phyloP scores from a whole-genome alignment of 345 rosid genomes.

The Gossypium ekmanianum region DNA sequence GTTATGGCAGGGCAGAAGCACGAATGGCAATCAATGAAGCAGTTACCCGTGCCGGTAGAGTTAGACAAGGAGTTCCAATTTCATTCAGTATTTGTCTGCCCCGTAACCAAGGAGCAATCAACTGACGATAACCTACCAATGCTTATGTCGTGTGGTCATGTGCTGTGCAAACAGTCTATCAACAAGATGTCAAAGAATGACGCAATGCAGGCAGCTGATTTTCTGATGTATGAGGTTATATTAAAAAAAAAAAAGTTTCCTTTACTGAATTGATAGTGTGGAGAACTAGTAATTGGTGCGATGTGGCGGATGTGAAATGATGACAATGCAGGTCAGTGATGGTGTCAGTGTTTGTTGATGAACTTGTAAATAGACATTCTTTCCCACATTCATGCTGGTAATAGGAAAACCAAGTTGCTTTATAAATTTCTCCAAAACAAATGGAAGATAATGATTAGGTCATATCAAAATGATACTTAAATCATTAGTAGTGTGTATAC shows the following conservation, averaged over 20 bases:
- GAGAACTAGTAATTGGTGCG: constrained; percentile 16
- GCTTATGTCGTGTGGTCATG: constrained; percentile 72
- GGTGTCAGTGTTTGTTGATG: constrained; percentile 23
- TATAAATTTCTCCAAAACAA: too few species aligned
- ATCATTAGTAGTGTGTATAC: too few species aligned
- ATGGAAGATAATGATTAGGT: too few species aligned
- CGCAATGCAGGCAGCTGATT: constrained; percentile 43
- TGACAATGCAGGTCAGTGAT: constrained; percentile 20
- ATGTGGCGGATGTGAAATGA: not conserved
- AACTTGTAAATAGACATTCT: constrained; percentile 13
- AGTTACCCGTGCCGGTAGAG: constrained; percentile 65
- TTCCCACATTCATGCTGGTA: not conserved
- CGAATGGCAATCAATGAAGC: constrained; percentile 61
- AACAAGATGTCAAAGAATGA: constrained; percentile 46
- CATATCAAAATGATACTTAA: too few species aligned
- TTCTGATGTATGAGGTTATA: constrained; percentile 38
- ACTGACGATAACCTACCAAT: constrained; percentile 62
- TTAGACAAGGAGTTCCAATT: constrained; percentile 54
- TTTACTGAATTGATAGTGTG: not conserved
- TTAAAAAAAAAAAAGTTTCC: constrained; percentile 3
- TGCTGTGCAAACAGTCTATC: constrained; percentile 57
- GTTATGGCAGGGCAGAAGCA: constrained; percentile 56
- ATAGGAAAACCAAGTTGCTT: not conserved
- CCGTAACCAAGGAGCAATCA: constrained; percentile 62
- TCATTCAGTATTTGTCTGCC: constrained; percentile 65